A percentile compares a stretch with the other conserved stretches of the same genome.
phyloP scores from a whole-genome alignment of 371 early-diverging fungal species.

The Mortierella sp. region DNA sequence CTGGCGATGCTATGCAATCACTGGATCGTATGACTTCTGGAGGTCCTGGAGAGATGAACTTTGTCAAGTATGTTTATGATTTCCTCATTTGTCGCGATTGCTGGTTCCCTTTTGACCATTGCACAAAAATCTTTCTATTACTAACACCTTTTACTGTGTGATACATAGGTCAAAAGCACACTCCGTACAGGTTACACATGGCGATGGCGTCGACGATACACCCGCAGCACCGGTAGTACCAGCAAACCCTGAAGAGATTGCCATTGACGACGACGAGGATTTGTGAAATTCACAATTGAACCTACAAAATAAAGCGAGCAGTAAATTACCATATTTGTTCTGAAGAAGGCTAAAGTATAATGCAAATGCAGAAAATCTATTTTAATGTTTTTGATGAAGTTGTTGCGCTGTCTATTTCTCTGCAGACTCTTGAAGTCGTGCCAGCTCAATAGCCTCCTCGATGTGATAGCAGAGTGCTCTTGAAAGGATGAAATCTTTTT shows the following conservation, averaged over 20 bases:
- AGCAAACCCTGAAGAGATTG: conserved; percentile 57
- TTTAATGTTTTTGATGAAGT: neutral
- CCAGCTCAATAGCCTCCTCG: conserved; percentile 39
- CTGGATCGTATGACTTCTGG: conserved; percentile 54
- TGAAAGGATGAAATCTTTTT: conserved; percentile 31
- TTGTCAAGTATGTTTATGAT: conserved; percentile 42
- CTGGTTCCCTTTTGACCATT: neutral
- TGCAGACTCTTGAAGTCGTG: conserved; percentile 11
- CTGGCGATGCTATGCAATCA: conserved; percentile 55
- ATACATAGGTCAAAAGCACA: conserved; percentile 36
- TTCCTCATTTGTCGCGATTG: neutral
- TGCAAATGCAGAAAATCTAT: neutral
- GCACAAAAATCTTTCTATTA: neutral
- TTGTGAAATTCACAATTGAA: conserved; percentile 15
- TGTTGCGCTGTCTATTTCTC: neutral
- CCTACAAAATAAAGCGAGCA: neutral
- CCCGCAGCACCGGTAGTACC: conserved; percentile 27
- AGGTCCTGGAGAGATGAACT: conserved; percentile 46
- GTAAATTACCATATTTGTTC: neutral
- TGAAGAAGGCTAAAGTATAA: neutral
- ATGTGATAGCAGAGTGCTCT: conserved; percentile 51
- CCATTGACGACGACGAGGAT: conserved; percentile 59
- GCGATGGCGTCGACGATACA: conserved; percentile 19
- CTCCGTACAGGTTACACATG: conserved; percentile 47
- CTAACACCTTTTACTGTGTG: neutral